Evolutionary conservation across 176 grass and related monocot genomes (phyloP), one percentile per base, ranked within the genome.

Genomic region (Musa acuminata): DNA sequence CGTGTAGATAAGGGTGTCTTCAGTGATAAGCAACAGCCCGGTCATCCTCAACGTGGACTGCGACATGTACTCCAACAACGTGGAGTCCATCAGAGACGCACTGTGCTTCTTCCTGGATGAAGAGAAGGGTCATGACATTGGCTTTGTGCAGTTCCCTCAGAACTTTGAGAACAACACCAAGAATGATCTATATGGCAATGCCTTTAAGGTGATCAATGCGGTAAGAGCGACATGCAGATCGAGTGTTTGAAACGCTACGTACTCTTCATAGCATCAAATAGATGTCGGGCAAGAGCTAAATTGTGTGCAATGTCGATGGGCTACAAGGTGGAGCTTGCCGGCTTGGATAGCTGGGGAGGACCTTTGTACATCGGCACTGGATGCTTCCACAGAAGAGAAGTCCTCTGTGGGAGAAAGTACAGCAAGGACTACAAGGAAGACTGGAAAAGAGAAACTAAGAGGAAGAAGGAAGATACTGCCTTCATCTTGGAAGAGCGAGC

Each of bases 61-160:
- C 22, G 92, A 96, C 65, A 96, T 91, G 92, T 89, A 91, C 77
- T 91, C 88, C 3, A 96, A 89, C 72, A 83, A 91, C 66, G 87
- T 88, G 24, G 77, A 84, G 12, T 84, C 82, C 52, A 72, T 96
- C 62, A 89, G 81, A 77, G 92, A 96, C 64, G 82, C 84, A 22
- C 43, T 92, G 23, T 91, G 92, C 50, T 89, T 96, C 80, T 74
- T 96, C 53, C 69, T 92, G 73, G 89, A 92, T 72, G 84, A 87
- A 82, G 63, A 89, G 22, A 82, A 83, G 75, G 82, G 92, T 25
- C 89, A 83, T 53, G 70, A 85, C 67, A 84, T 87, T 25, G 82
- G 79, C 65, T 96, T 86, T 77, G 86, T 96, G 23, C 92, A 96
- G 54, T 82, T 84, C 23, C 88, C 92, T 35, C 92, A 91, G 80